These are phyloP conservation scores for Metschnikowia aberdeeniae DNA, from an alignment of 805 yeast genomes.

Conservation along the genomic window DNA sequence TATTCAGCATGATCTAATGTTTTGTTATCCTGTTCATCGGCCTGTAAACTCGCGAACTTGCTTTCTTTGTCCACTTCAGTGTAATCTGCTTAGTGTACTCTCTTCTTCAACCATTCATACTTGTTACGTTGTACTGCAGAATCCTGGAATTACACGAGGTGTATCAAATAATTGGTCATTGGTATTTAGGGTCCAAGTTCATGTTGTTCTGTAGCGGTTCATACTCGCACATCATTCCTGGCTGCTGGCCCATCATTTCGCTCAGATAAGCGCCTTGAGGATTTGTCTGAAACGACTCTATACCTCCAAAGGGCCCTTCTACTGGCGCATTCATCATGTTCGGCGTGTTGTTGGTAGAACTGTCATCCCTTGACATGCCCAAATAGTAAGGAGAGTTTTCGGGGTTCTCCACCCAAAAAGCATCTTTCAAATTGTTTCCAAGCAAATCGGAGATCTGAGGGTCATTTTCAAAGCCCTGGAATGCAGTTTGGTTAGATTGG, in stretches of 20 bases:
- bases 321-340: background rate
- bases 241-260: background rate
- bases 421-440: slow-evolving; percentile 44
- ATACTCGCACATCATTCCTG: background rate
- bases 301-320: background rate
- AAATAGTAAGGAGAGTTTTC: slow-evolving; percentile 11
- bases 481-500: slow-evolving; percentile 1
- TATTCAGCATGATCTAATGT: no score
- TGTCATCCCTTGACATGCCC: slow-evolving; percentile 6
- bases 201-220: background rate
- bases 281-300: background rate
- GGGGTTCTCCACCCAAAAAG: slow-evolving; percentile 47
- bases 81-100: no score
- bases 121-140: no score
- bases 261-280: background rate
- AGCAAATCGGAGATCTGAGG: slow-evolving; percentile 31
- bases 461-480: slow-evolving; percentile 11
- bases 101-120: no score
- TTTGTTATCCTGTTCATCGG: no score
- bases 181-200: background rate
- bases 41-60: no score
- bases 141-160: no score
- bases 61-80: no score
- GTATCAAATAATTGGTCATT: background rate
- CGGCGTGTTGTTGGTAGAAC: background rate